Evolutionary conservation across 2,329 filamentous ascomycete species (phyloP).

Genomic region (Furcasterigmium furcatum): DNA sequence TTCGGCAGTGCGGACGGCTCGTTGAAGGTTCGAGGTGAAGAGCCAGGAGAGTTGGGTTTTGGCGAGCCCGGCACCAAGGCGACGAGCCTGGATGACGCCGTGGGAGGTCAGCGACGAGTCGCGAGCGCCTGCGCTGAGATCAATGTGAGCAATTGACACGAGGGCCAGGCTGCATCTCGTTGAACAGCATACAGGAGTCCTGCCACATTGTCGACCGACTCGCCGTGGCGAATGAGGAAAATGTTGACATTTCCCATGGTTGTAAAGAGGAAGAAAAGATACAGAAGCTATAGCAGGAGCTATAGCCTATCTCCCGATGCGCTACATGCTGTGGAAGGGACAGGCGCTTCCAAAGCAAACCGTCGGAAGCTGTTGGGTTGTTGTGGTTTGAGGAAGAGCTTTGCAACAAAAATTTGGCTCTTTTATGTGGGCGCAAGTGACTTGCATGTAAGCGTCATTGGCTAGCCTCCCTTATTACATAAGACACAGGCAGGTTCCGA

Average conservation of each 20-base stretch:
- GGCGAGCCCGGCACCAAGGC: conserved; percentile 63
- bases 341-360: no score
- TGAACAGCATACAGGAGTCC: conserved; percentile 60
- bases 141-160: not conserved
- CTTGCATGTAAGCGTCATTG: no score
- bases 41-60: conserved; percentile 32
- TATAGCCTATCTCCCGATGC: no score
- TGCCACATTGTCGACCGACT: conserved; percentile 87
- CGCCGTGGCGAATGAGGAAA: conserved; percentile 80
- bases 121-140: conserved; percentile 65
- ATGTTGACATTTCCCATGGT: conserved; percentile 31
- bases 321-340: no score
- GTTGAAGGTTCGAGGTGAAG: conserved; percentile 75
- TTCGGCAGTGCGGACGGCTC: conserved; percentile 69
- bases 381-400: no score
- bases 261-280: not conserved
- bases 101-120: conserved; percentile 81
- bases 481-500: no score
- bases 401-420: no score
- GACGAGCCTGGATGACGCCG: conserved; percentile 74
- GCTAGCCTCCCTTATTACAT: no score
- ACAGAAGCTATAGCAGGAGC: no score
- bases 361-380: no score
- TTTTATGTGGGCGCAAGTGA: no score
- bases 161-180: no score